Conservation (phyloP, 164 flowering plant genomes). For the Dillenia turbinata region DNA sequence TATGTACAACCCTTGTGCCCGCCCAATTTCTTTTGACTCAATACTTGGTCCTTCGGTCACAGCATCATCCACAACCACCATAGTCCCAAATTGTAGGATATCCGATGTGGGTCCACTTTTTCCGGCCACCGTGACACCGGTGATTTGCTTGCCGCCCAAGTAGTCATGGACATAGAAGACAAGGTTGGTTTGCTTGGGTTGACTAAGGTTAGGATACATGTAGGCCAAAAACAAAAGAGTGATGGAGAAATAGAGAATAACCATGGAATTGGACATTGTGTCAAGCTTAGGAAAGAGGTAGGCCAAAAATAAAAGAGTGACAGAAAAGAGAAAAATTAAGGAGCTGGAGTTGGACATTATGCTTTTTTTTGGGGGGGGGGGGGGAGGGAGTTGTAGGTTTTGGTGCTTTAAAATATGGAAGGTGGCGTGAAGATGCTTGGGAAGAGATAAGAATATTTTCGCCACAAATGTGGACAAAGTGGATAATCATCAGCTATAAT, state of each 20-base stretch:
- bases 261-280: slow-evolving; percentile 3
- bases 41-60: slow-evolving; percentile 24
- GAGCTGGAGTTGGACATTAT: too few relatives aligned
- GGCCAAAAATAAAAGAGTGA: too few relatives aligned
- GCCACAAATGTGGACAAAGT: too few relatives aligned
- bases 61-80: slow-evolving; percentile 18
- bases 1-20: slow-evolving; percentile 27
- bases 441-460: too few relatives aligned
- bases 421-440: too few relatives aligned
- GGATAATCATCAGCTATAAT: too few relatives aligned
- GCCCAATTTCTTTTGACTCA: slow-evolving; percentile 23
- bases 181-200: slow-evolving; percentile 23
- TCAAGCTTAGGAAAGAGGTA: too few relatives aligned
- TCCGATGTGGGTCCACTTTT: slow-evolving; percentile 14
- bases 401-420: too few relatives aligned
- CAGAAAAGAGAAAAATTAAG: too few relatives aligned
- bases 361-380: too few relatives aligned
- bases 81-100: slow-evolving; percentile 24
- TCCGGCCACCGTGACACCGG: slow-evolving; percentile 26
- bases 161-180: slow-evolving; percentile 29
- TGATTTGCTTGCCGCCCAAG: slow-evolving; percentile 17
- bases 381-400: too few relatives aligned
- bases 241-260: slow-evolving; percentile 10
- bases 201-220: slow-evolving; percentile 10
- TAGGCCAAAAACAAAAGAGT: slow-evolving; percentile 15